phyloP scores from a whole-genome alignment of 2,329 filamentous ascomycete genomes.

The Phialemonium atrogriseum region DNA sequence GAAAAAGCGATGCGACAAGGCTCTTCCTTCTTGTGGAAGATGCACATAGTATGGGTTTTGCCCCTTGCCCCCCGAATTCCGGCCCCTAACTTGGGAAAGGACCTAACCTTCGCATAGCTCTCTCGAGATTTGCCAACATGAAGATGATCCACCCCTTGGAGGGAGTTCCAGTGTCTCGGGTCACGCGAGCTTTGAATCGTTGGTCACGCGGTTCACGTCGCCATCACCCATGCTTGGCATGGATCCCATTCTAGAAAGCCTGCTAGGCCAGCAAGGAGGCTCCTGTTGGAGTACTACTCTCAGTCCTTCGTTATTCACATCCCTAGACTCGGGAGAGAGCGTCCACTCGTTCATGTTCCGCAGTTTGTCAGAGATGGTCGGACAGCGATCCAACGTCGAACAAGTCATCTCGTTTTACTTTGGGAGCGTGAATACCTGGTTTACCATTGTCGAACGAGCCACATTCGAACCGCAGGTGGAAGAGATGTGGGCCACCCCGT shows the following conservation, averaged over 20 bases:
- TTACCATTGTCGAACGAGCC: conserved; percentile 17
- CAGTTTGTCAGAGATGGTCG: conserved; percentile 16
- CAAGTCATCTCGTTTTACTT: conserved; percentile 17
- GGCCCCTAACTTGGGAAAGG: not conserved
- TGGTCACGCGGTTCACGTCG: conserved; percentile 5
- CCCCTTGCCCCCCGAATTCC: not conserved
- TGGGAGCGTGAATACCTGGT: conserved; percentile 18
- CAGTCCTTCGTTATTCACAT: conserved; percentile 13
- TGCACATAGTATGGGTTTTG: conserved; percentile 18
- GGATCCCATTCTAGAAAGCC: conserved; percentile 11
- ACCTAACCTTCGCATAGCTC: conserved; percentile 11
- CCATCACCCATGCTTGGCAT: conserved; percentile 7
- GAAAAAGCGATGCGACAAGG: conserved; percentile 21
- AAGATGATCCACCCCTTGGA: conserved; percentile 13
- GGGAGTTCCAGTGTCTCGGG: conserved; percentile 4
- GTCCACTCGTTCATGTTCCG: conserved; percentile 16
- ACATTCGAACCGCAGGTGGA: conserved; percentile 15
- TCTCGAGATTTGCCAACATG: conserved; percentile 16
- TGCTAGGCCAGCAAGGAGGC: conserved; percentile 1
- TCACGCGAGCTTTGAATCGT: conserved; percentile 6
- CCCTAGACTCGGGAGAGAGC: conserved; percentile 17
- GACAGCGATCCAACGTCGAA: conserved; percentile 13
- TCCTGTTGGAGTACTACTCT: conserved; percentile 8
- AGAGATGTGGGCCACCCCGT: conserved; percentile 16
- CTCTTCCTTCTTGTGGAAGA: conserved; percentile 16